Base-by-base conservation (phyloP, 352 stramenopile genomes). In the Phytophthora pluvialis region DNA sequence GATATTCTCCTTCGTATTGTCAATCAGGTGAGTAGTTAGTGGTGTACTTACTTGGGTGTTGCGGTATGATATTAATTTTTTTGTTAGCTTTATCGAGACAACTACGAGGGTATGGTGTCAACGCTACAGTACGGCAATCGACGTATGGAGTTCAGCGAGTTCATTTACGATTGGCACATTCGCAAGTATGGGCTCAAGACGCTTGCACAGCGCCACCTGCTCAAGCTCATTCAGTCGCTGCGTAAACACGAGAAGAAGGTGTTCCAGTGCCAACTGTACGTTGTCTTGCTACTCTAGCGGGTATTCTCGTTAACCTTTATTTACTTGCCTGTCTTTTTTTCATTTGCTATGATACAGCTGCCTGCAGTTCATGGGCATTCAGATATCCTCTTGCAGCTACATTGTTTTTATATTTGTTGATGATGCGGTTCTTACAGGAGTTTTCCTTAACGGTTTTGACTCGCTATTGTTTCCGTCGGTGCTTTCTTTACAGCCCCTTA, bases 131-230 rank as follows among this genome's bases (percentile, higher is more conserved):
- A 94, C 55, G 84, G 82, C 31, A 82, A 66, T 59, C 76, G 82
- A 3, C 81, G 83, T 26, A 94, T 90, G 73, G 80, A 86, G 39
- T 93, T 91, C 57, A 90, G 83, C 53, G 83, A 94, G 63, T 94
- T 92, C 53, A 78, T 94, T 47, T 92, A 92, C 63, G 85, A 93
- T 61, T 91, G 85, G 85, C 84, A 93, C 42, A 88, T 91, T 33
- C 83, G 85, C 47, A 93, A 93, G 73, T 90, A 74, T 29, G 83
- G 83, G 7, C 80, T 92, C 28, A 91, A 90, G 61, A 59, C 83
- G 5, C 78, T 94, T 21, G 85, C 83, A 3, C 80, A 91, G 66
- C 83, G 88, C 54, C 85, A 92, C 45, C 43, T 91, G 35, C 72
- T 90, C 26, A 94, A 94, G 56, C 62, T 93, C 29, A 89, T 94